Percentiles rank a stretch among this genome's conserved stretches.
Evolutionary conservation across 2,329 filamentous ascomycete genomes (phyloP).

Genomic region (Phaeosphaeriaceae sp.): DNA sequence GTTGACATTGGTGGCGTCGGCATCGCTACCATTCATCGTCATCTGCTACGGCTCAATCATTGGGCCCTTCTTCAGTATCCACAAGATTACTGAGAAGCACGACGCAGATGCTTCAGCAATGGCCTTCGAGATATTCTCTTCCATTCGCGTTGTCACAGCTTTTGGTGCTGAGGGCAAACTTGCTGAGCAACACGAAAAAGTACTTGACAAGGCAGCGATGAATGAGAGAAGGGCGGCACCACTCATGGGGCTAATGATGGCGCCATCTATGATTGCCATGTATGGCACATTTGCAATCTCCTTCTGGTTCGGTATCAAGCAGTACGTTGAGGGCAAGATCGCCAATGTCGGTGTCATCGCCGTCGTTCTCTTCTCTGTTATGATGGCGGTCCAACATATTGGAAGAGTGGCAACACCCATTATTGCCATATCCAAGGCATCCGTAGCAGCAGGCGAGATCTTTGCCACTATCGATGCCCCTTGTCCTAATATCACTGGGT

Average conservation of each 20-base stretch:
- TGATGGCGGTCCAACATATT: conserved; percentile 46
- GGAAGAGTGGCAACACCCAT: conserved; percentile 39
- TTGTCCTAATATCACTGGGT: conserved; percentile 35
- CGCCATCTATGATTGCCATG: conserved; percentile 43
- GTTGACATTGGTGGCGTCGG: conserved; percentile 59
- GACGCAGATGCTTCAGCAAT: conserved; percentile 46
- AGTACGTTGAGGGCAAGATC: conserved; percentile 40
- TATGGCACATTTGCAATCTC: conserved; percentile 48
- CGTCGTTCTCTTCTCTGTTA: conserved; percentile 49
- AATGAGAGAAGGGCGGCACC: conserved; percentile 39
- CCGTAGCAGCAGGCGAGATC: conserved; percentile 43
- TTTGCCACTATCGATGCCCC: conserved; percentile 46
- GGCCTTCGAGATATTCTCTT: conserved; percentile 49
- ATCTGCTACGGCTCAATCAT: conserved; percentile 38
- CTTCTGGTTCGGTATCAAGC: conserved; percentile 50
- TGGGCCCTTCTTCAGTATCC: conserved; percentile 41
- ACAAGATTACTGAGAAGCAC: conserved; percentile 40
- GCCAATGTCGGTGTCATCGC: conserved; percentile 41
- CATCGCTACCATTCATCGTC: conserved; percentile 51
- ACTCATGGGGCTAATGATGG: conserved; percentile 43
- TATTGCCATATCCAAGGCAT: conserved; percentile 44
- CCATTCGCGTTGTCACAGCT: conserved; percentile 45
- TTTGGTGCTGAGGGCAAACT: conserved; percentile 49
- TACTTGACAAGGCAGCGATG: conserved; percentile 35
- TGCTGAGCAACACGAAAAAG: conserved; percentile 33